Percentiles rank a stretch among this genome's conserved stretches.
Evolutionary conservation across 257 asterid genomes (phyloP).

Genomic region (Solanum piurae): DNA sequence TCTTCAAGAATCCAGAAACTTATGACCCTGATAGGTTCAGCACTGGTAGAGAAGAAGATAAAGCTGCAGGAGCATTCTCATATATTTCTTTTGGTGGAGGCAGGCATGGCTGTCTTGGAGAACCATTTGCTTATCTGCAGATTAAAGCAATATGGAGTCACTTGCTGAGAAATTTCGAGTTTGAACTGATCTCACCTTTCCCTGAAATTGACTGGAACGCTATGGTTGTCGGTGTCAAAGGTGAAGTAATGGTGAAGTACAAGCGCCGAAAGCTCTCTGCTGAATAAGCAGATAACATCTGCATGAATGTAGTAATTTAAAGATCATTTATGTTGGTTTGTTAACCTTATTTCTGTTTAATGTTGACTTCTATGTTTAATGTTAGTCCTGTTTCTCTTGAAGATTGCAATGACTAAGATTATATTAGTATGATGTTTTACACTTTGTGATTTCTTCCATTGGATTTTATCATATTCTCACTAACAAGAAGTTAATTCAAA

Average conservation of each 20-base stretch:
- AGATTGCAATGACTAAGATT: background rate
- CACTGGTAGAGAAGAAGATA: slow-evolving; percentile 88
- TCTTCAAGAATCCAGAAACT: slow-evolving; percentile 59
- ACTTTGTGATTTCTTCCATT: background rate
- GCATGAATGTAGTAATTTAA: background rate
- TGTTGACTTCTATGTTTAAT: background rate
- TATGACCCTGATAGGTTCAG: slow-evolving; percentile 84
- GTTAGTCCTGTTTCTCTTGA: background rate
- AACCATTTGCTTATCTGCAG: slow-evolving; percentile 92
- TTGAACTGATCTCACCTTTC: slow-evolving; percentile 39
- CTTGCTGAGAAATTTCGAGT: slow-evolving; percentile 69
- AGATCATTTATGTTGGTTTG: background rate
- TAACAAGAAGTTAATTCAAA: background rate
- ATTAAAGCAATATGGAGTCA: slow-evolving; percentile 97
- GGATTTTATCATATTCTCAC: background rate
- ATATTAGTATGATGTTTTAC: background rate
- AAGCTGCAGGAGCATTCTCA: slow-evolving; percentile 84
- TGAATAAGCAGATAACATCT: background rate
- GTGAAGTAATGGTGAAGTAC: slow-evolving; percentile 25
- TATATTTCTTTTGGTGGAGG: slow-evolving; percentile 95
- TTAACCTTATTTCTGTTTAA: background rate
- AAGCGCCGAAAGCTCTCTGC: slow-evolving; percentile 6
- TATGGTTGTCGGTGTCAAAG: slow-evolving; percentile 52
- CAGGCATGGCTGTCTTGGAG: slow-evolving; percentile 91
- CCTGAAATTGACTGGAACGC: slow-evolving; percentile 58